Evolutionary conservation across 352 stramenopile species (phyloP).

Genomic region (Globisporangium barbulae): DNA sequence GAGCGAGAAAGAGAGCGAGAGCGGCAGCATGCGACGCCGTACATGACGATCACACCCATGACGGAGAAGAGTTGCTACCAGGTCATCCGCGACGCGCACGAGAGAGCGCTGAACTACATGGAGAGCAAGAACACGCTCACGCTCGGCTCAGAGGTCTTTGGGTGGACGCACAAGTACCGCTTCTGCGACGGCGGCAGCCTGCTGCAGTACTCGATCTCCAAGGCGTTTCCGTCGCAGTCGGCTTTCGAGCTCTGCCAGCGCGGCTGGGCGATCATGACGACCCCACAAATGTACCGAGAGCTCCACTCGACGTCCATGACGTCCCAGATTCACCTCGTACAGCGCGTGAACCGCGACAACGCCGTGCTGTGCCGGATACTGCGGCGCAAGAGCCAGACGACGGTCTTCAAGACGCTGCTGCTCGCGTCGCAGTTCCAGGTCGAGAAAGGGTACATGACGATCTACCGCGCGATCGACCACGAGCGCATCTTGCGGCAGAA

Average conservation of each 20-base stretch:
- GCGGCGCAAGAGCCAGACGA: constrained; percentile 20
- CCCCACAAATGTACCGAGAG: constrained; percentile 21
- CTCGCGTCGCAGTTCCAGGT: constrained; percentile 35
- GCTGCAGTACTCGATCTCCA: constrained; percentile 38
- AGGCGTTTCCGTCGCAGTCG: constrained; percentile 28
- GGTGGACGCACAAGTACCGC: constrained; percentile 35
- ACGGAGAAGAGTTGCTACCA: constrained; percentile 28
- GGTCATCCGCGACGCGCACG: constrained; percentile 35
- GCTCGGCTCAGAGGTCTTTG: constrained; percentile 29
- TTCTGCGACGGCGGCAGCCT: constrained; percentile 16
- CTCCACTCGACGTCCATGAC: constrained; percentile 35
- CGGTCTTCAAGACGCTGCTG: constrained; percentile 33
- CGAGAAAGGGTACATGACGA: constrained; percentile 28
- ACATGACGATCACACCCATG: constrained; percentile 20
- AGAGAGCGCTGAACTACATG: constrained; percentile 21
- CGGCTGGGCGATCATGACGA: constrained; percentile 37
- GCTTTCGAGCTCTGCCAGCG: constrained; percentile 26
- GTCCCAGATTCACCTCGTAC: constrained; percentile 24
- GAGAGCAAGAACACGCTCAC: constrained; percentile 22
- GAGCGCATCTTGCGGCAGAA: constrained; percentile 20
- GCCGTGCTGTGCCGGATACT: constrained; percentile 33
- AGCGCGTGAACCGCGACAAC: constrained; percentile 38
- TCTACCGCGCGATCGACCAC: constrained; percentile 33
- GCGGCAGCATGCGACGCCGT: constrained; percentile 1
- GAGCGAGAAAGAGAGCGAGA: background rate